These are phyloP conservation scores for Discostella pseudostelligera DNA, from an alignment of 108 stramenopile species.

Conservation along the genomic window DNA sequence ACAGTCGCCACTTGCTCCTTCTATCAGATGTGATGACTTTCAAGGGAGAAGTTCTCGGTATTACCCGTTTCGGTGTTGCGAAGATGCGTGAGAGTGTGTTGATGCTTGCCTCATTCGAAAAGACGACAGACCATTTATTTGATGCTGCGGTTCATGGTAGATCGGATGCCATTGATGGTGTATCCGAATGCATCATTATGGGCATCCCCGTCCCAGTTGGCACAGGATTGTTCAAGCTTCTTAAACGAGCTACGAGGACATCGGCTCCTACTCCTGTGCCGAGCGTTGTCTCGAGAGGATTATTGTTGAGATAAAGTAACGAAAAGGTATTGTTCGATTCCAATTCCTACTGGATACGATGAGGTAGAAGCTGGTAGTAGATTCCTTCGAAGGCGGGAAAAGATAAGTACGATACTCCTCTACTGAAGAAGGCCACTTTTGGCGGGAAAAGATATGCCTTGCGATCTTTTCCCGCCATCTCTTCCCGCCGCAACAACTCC, in stretches of 20 bases:
- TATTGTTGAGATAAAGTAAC: conserved; percentile 22
- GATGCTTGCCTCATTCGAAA: conserved; percentile 99
- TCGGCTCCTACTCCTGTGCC: conserved; percentile 24
- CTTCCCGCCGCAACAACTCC: no score
- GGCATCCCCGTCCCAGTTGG: conserved; percentile 98
- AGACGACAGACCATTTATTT: conserved; percentile 98
- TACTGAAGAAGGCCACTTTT: no score
- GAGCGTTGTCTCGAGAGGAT: conserved; percentile 31
- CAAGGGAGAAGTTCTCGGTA: conserved; percentile 97
- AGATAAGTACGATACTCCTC: no score
- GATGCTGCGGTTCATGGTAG: conserved; percentile 98
- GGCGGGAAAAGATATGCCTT: no score
- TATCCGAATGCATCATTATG: conserved; percentile 99
- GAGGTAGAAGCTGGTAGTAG: no score
- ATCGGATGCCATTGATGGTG: conserved; percentile 94
- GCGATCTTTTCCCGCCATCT: no score
- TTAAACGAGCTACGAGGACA: conserved; percentile 66
- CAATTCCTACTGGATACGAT: no score
- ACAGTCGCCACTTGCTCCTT: conserved; percentile 91
- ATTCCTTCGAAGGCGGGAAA: no score
- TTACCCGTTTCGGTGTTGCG: conserved; percentile 97
- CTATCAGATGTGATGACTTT: conserved; percentile 99
- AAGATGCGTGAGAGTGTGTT: conserved; percentile 98
- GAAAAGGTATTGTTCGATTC: no score
- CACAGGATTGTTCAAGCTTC: conserved; percentile 94